Evolutionary conservation across 495 filamentous ascomycete genomes (phyloP), one percentile per base, ranked within the genome.

Genomic region (Penicillium chermesinum): DNA sequence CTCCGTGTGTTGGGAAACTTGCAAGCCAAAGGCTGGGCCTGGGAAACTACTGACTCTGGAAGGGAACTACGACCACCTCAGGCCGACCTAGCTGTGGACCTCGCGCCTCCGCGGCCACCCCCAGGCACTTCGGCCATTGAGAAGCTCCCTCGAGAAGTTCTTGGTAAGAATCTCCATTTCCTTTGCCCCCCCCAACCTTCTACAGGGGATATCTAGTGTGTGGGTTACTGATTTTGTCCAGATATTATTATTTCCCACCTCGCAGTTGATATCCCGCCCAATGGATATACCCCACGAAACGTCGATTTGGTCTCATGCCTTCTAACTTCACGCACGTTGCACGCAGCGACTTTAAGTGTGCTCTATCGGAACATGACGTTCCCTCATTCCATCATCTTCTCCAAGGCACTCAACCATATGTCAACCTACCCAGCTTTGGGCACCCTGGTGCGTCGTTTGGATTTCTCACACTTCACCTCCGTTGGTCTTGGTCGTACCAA

Each of bases 381-480:
- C 57, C 89, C 89, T 4, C 89, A 91, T 68, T 93, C 89, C 12
- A 66, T 83, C 37, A 88, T 91, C 62, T 95, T 91, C 68, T 84
- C 82, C 55, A 95, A 95, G 67, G 89, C 91, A 50, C 78, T 91
- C 22, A 69, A 74, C 46, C 87, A 88, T 57, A 69, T 93, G 56
- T 66, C 75, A 13, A 72, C 77, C 40, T 81, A 91, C 61, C 82
- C 82, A 10, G 77, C 82, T 10, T 73, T 91, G 41, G 88, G 89
- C 14, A 86, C 83, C 25, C 80, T 93, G 44, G 87, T 93, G 30
- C 80, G 85, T 41, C 83, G 89, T 34, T 70, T 93, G 20, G 89
- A 95, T 67, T 90, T 95, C 64, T 89, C 87, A 36, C 87, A 91
- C 72, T 91, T 91, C 67, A 93, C 88, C 59, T 88, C 88, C 5